Base-by-base conservation (phyloP, 140 eudicot species). In the Anethum foeniculum region DNA sequence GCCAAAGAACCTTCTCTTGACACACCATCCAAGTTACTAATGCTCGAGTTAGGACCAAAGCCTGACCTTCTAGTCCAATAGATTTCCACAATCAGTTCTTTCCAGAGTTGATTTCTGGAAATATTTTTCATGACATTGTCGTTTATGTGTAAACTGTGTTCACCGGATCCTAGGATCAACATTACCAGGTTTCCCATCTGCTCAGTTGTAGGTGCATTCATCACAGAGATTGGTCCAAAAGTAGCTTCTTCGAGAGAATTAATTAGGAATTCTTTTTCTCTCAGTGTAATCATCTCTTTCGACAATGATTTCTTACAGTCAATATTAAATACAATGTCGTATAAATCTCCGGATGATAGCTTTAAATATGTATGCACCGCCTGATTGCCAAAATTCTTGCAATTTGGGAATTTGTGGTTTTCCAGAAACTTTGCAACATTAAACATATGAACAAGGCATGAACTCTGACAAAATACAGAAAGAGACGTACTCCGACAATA, bases 101-200 rank as follows among this genome's bases (percentile, higher is more conserved):
- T 76, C 93, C 92, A 89, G 1, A 64, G 49, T 0, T 48, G 58
- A 60, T 75, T 28, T 1, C 38, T 43, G 0, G 47, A 46, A 78
- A 85, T 9, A 5, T 49, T 52, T n/a, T 23, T 79, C 6, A 36
- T 11, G 32, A 87, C 43, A 32, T 7, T 75, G 46, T 81, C 68
- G 3, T 27, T 64, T 19, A 81, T 52, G 2, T 81, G 3, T 6
- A 12, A 77, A 27, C 80, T 75, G 39, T 38, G 39, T 36, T 83
- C 83, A 25, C 78, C 65, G 21, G 87, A 85, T 27, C 90, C 91
- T 46, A 91, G 62, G 38, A 76, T 77, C 51, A 74, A 79, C 85
- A 80, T 87, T 49, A 89, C 56, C 58, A 81, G 77, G 21, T 83
- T 81, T 51, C 93, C 96, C 19, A 85, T 82, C 38, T 82, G 87